Evolutionary conservation across 1,284 basidiomycete genomes (phyloP).

Genomic region (Ganoderma lucidum): DNA sequence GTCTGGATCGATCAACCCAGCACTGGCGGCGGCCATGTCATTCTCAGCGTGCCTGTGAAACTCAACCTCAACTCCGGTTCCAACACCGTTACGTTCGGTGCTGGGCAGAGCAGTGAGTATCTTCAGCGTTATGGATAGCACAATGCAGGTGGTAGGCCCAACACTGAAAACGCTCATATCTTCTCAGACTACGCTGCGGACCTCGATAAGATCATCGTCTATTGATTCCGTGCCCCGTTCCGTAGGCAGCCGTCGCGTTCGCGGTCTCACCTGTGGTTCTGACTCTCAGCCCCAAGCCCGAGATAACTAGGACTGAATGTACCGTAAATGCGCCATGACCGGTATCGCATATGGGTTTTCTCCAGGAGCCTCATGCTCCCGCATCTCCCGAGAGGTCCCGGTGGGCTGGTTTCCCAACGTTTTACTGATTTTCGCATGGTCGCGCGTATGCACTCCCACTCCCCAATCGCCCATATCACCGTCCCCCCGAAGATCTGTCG

Average conservation of each 20-base stretch:
- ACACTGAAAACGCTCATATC: conserved; percentile 4
- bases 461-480: background rate
- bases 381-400: background rate
- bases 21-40: conserved; percentile 59
- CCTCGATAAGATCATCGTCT: conserved; percentile 69
- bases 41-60: conserved; percentile 65
- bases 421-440: conserved; percentile 23
- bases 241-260: background rate
- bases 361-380: conserved; percentile 1
- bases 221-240: conserved; percentile 37
- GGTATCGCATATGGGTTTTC: background rate
- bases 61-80: conserved; percentile 57
- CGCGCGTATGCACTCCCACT: conserved; percentile 17
- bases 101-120: conserved; percentile 58
- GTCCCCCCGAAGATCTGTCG: conserved; percentile 9
- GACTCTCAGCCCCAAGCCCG: conserved; percentile 1
- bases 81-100: conserved; percentile 60
- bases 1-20: conserved; percentile 64
- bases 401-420: background rate
- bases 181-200: conserved; percentile 63
- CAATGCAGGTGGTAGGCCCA: background rate
- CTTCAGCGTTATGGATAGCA: background rate
- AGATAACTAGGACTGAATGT: conserved; percentile 10
- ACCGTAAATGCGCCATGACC: background rate
- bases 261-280: background rate